Conservation (phyloP, 2,329 filamentous ascomycete species). For the Cryphonectria naterciae region DNA sequence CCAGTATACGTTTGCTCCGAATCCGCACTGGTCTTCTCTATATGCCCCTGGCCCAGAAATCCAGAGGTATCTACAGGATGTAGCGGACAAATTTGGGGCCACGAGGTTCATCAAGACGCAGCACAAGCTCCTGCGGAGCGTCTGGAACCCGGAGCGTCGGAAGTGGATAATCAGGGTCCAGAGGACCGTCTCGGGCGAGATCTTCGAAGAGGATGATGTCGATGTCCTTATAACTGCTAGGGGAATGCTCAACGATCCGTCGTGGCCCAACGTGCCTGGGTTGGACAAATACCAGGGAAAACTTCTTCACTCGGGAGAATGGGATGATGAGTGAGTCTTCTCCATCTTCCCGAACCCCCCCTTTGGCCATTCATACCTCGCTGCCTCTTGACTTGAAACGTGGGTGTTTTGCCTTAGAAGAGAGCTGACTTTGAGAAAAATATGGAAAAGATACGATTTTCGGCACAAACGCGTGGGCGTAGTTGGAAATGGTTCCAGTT, state of each 20-base stretch:
- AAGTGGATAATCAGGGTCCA: constrained; percentile 46
- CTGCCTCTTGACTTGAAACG: background rate
- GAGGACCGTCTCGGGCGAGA: constrained; percentile 41
- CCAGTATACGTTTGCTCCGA: constrained; percentile 59
- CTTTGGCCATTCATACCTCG: background rate
- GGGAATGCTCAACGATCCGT: constrained; percentile 47
- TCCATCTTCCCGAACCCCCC: background rate
- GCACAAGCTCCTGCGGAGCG: constrained; percentile 46
- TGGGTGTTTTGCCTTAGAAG: background rate
- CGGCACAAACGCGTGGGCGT: constrained; percentile 52
- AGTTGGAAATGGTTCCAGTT: constrained; percentile 57
- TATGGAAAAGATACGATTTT: constrained; percentile 49
- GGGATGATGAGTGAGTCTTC: constrained; percentile 44
- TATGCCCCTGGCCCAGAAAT: constrained; percentile 56
- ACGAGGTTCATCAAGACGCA: constrained; percentile 50
- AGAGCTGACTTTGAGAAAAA: constrained; percentile 12
- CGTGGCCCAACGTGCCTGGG: constrained; percentile 50
- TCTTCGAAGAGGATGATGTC: constrained; percentile 43
- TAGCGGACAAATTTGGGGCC: constrained; percentile 51
- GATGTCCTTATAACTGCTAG: constrained; percentile 48
- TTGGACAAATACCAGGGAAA: constrained; percentile 47
- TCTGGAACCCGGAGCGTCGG: constrained; percentile 45
- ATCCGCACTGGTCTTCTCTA: constrained; percentile 56
- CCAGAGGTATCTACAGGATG: constrained; percentile 50
- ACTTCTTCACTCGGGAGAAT: constrained; percentile 50